Conservation (phyloP, 2,329 filamentous ascomycete genomes). For the Simplicillium sp. region DNA sequence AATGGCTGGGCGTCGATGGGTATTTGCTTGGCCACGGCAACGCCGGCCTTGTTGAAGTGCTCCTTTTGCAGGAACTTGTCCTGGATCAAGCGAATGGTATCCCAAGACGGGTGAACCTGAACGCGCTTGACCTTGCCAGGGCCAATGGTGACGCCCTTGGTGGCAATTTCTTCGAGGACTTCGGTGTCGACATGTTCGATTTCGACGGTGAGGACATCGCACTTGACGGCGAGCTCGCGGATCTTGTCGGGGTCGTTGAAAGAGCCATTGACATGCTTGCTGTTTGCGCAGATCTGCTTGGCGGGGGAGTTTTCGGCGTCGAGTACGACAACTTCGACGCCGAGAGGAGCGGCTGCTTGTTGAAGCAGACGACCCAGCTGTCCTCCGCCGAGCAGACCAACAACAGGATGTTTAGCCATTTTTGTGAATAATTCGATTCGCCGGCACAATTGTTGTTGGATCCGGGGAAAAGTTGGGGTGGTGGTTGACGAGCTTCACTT, state of each 20-base stretch:
- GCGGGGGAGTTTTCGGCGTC: conserved; percentile 71
- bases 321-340: conserved; percentile 69
- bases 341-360: conserved; percentile 68
- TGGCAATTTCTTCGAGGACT: conserved; percentile 73
- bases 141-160: conserved; percentile 48
- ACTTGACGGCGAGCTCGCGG: conserved; percentile 63
- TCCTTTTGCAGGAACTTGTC: conserved; percentile 90
- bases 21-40: conserved; percentile 65
- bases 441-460: too few species aligned
- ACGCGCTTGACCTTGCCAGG: conserved; percentile 36
- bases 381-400: conserved; percentile 50
- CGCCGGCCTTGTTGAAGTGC: conserved; percentile 56
- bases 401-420: conserved; percentile 26
- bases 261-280: conserved; percentile 70
- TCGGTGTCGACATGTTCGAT: conserved; percentile 94
- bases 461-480: too few species aligned
- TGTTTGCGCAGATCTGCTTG: conserved; percentile 73
- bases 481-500: too few species aligned
- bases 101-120: conserved; percentile 71
- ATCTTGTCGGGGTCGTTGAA: conserved; percentile 80
- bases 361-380: conserved; percentile 90
- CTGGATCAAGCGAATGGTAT: conserved; percentile 80
- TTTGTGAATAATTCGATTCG: conserved; percentile 1
- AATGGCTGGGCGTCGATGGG: conserved; percentile 48
- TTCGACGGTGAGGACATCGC: conserved; percentile 82